Conservation (phyloP, 2,329 filamentous ascomycete genomes). For the Thermothelomyces thermophilus region DNA sequence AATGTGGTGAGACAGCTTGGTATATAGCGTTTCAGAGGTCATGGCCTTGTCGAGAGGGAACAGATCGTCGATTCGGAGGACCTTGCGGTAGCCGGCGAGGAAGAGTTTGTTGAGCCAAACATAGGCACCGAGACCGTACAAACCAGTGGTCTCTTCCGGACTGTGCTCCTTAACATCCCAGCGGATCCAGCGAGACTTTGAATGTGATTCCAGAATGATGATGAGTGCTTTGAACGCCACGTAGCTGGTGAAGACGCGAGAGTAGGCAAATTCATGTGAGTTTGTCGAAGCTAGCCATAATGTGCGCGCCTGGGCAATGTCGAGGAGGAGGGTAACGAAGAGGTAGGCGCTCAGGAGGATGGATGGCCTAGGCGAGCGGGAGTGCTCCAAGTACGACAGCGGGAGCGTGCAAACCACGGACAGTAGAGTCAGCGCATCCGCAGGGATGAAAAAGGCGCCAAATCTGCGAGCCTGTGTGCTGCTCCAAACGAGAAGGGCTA, state of each 20-base stretch:
- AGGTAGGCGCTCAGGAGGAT: conserved; percentile 37
- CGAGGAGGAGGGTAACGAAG: conserved; percentile 38
- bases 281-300: conserved; percentile 31
- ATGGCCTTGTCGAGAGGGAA: conserved; percentile 27
- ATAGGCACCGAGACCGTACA: conserved; percentile 28
- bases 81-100: conserved; percentile 28
- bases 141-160: conserved; percentile 29
- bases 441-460: conserved; percentile 19
- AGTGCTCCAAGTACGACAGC: conserved; percentile 30
- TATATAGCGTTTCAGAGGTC: conserved; percentile 19
- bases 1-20: conserved; percentile 9
- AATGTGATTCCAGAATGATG: conserved; percentile 33
- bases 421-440: conserved; percentile 23
- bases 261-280: conserved; percentile 21
- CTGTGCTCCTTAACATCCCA: conserved; percentile 36
- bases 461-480: conserved; percentile 19
- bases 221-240: conserved; percentile 33
- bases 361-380: conserved; percentile 35
- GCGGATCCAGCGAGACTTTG: conserved; percentile 33
- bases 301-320: conserved; percentile 37
- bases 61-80: conserved; percentile 30
- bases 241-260: conserved; percentile 31
- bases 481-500: conserved; percentile 30
- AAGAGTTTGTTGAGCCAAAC: conserved; percentile 31
- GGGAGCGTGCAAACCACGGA: conserved; percentile 28